phyloP scores from a whole-genome alignment of 2,329 filamentous ascomycete species.

The Ustulina deusta region DNA sequence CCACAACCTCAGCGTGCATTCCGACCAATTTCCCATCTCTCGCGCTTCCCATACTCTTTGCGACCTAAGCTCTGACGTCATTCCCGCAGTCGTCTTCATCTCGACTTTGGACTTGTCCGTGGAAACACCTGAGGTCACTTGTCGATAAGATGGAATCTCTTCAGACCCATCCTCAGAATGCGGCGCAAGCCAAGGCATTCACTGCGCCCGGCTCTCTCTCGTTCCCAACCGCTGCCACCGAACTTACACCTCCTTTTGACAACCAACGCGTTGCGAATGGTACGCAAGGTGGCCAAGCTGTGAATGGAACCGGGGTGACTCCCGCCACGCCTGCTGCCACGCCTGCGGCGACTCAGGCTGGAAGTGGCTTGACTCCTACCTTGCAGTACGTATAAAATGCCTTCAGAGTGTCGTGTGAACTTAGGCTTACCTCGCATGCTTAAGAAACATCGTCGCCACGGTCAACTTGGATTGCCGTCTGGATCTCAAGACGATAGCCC shows the following conservation, averaged over 20 bases:
- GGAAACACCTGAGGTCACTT: constrained; percentile 27
- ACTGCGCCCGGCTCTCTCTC: constrained; percentile 92
- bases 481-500: constrained; percentile 98
- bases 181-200: constrained; percentile 94
- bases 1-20: not conserved
- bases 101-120: constrained; percentile 27
- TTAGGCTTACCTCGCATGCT: constrained; percentile 65
- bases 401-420: constrained; percentile 50
- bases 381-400: constrained; percentile 88
- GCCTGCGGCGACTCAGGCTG: constrained; percentile 82
- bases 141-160: constrained; percentile 49
- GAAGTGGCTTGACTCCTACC: constrained; percentile 90
- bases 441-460: constrained; percentile 98
- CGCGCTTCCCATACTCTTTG: not conserved
- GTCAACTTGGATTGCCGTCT: constrained; percentile 98
- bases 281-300: constrained; percentile 69
- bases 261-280: constrained; percentile 61
- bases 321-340: constrained; percentile 92
- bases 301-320: constrained; percentile 82
- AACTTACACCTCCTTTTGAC: constrained; percentile 82
- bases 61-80: constrained; percentile 26
- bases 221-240: constrained; percentile 85
- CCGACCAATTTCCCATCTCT: not conserved
- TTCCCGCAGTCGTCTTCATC: constrained; percentile 10
- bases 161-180: constrained; percentile 82